Conservation (phyloP, 1,284 basidiomycete genomes). For the Trametes versicolor region DNA sequence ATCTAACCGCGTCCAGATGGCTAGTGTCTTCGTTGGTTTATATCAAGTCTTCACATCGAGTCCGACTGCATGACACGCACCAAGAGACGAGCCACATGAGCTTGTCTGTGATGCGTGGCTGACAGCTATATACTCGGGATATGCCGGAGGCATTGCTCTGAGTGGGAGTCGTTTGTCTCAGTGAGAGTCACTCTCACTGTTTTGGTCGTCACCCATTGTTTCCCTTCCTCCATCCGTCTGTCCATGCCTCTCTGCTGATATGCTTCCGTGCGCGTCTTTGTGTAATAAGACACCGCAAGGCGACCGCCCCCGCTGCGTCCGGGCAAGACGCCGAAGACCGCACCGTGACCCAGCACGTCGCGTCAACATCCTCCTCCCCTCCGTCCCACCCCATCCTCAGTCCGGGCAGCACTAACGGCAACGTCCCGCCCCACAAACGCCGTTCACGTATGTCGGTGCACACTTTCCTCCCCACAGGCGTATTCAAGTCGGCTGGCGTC, state of each 20-base stretch:
- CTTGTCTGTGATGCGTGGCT: too few relatives aligned
- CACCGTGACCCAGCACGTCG: conserved; percentile 20
- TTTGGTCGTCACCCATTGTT: too few relatives aligned
- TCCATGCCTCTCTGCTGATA: conserved; percentile 17
- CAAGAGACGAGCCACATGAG: too few relatives aligned
- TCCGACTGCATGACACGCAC: too few relatives aligned
- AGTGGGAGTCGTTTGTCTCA: too few relatives aligned
- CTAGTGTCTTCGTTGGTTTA: too few relatives aligned
- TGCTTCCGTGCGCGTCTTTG: conserved; percentile 10
- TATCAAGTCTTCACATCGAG: too few relatives aligned
- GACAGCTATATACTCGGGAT: too few relatives aligned
- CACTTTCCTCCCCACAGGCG: conserved; percentile 62
- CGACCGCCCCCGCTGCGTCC: conserved; percentile 56
- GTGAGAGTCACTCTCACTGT: too few relatives aligned
- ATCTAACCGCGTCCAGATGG: too few relatives aligned
- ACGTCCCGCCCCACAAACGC: conserved; percentile 49
- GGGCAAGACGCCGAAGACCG: conserved; percentile 43
- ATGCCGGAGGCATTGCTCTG: too few relatives aligned
- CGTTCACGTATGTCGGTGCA: conserved; percentile 76
- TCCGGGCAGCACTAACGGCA: conserved; percentile 24
- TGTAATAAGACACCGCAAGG: conserved; percentile 56
- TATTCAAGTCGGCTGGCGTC: conserved; percentile 54
- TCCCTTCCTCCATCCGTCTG: neutral
- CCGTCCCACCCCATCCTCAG: conserved; percentile 20
- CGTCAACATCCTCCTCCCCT: conserved; percentile 25